Evolutionary conservation across 2,329 filamentous ascomycete species (phyloP), one percentile per base, ranked within the genome.

Genomic region (Fonsecaea pugnacius): DNA sequence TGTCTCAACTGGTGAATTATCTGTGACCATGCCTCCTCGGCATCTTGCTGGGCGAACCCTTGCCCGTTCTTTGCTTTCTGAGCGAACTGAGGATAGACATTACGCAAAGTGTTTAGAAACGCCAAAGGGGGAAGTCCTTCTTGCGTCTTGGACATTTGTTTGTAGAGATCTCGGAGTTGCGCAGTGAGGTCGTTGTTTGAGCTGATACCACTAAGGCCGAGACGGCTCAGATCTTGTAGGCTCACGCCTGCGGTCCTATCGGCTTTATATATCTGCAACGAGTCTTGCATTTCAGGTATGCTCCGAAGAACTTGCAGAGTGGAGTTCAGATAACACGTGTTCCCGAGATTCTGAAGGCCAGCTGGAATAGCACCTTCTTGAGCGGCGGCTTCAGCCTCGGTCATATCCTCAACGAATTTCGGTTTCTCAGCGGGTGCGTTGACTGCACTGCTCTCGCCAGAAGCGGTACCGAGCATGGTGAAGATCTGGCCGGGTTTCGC

Each of bases 261-360:
- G 46, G 77, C 72, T 52, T 73, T 84, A 71, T 91, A 96, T 54
- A 84, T 87, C 65, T 81, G 75, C 52, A 99, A 84, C 71, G 91
- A 87, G 38, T 91, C 83, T 74, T 96, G 92, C 38, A 99, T 86
- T 79, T 99, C 95, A 8, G 95, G 95, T 65, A 99, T 92, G 59
- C 89, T 85, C 67, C 91, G 88, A 70, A 99, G 82, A 3, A 92
- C 90, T 77, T 99, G 96, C n/a, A 99, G 83, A 0, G 94, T 96
- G 56, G 95, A 95, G 83, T 99, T 99, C 73, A 98, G 88, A 76
- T 99, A 99, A 82, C 95, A 99, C 3, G 96, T 99, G 78, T 99
- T 99, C 71, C 96, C 95, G 66, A 97, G 82, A 74, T 99, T 99
- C 75, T 90, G 85, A 67, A 99, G 81, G 53, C 95, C 95, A 62